Evolutionary conservation across 1,139 yeast species (phyloP).

Genomic region (Pichia sp.): DNA sequence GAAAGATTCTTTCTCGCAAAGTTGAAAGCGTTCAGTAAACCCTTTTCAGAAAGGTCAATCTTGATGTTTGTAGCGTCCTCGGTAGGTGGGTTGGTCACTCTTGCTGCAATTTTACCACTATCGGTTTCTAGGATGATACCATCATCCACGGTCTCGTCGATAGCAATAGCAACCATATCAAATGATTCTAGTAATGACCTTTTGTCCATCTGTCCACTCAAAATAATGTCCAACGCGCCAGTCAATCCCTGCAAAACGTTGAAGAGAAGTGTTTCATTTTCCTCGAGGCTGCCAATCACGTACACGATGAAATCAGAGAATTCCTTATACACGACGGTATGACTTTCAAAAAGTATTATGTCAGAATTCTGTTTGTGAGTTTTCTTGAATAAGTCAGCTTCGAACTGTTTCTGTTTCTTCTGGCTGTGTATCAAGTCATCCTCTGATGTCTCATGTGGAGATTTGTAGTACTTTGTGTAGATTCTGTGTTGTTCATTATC

Average conservation of each 20-base stretch:
- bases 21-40: slow-evolving; percentile 62
- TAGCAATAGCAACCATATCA: slow-evolving; percentile 77
- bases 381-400: slow-evolving; percentile 61
- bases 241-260: slow-evolving; percentile 71
- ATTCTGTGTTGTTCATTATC: slow-evolving; percentile 79
- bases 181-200: slow-evolving; percentile 72
- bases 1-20: slow-evolving; percentile 83
- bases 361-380: slow-evolving; percentile 78
- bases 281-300: slow-evolving; percentile 66
- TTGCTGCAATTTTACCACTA: slow-evolving; percentile 60
- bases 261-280: slow-evolving; percentile 78
- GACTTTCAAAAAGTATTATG: slow-evolving; percentile 70
- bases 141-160: slow-evolving; percentile 89
- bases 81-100: slow-evolving; percentile 47
- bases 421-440: slow-evolving; percentile 25
- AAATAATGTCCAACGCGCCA: slow-evolving; percentile 73
- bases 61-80: slow-evolving; percentile 54
- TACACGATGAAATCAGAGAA: slow-evolving; percentile 65
- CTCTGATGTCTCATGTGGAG: slow-evolving; percentile 40
- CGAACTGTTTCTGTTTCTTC: slow-evolving; percentile 72
- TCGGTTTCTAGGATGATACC: slow-evolving; percentile 91
- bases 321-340: slow-evolving; percentile 78
- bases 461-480: slow-evolving; percentile 75
- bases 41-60: slow-evolving; percentile 5
- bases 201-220: slow-evolving; percentile 73